Evolutionary conservation across 78 protist genomes (phyloP), one percentile per base, ranked within the genome.

Genomic region (Dictyostelium intermedium): DNA sequence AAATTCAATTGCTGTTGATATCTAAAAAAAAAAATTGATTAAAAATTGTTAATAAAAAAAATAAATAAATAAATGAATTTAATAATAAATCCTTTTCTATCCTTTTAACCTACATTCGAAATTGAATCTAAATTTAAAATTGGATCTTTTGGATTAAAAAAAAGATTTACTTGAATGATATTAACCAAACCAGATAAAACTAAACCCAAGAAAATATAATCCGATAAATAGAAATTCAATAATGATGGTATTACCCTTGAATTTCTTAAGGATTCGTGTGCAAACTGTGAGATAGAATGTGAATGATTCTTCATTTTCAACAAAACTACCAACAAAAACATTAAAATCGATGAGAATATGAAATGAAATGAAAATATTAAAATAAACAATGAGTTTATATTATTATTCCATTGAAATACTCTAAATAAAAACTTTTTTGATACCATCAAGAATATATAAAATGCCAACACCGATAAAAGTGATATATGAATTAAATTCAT

Each of bases 81-180:
- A 37, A 32, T 74, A 11, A 77, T 4, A 13, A 1, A 20, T 69
- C 13, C 30, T n/a, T 16, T 34, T 34, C n/a, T n/a, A n/a, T n/a
- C n/a, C n/a, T n/a, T n/a, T n/a, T n/a, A 39, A 39, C 43, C 43
- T 86, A 86, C 92, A 86, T 74, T 86, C 14, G 70, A 86, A 39
- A 86, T 86, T 53, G 92, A 60, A 77, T 86, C 92, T 18, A 74
- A 18, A 39, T 30, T 30, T 37, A 86, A 27, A n/a, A 18, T 16
- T 39, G 60, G 69, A 86, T 86, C 84, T 27, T 50, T 86, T 35
- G 92, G 92, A 18, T 86, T 86, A 60, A 86, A 86, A 20, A 74
- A 86, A 6, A 69, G 41, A n/a, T 86, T 32, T 37, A 56, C 80
- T 18, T 74, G 27, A 27, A 77, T 5, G 3, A 77, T 23, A 27